Conservation (phyloP, 2,329 filamentous ascomycete genomes). For the Chaetomium strumarium region DNA sequence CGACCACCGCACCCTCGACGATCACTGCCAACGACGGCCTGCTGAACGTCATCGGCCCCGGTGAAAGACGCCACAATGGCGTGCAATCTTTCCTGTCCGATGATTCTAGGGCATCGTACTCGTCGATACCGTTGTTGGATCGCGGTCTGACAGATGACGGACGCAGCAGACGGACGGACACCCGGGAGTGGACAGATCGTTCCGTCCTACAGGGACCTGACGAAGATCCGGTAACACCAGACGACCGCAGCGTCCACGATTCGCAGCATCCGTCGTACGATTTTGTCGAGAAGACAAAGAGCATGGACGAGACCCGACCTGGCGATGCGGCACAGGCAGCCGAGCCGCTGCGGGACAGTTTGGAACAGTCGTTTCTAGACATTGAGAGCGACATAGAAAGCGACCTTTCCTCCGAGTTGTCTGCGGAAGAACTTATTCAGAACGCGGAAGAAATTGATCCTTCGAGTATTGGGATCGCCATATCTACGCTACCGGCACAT, state of each 20-base stretch:
- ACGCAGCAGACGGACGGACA: slow-evolving; percentile 33
- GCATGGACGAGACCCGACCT: slow-evolving; percentile 40
- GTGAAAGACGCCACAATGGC: slow-evolving; percentile 28
- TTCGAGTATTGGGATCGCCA: slow-evolving; percentile 29
- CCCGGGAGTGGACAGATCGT: slow-evolving; percentile 47
- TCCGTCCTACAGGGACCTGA: slow-evolving; percentile 50
- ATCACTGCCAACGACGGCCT: slow-evolving; percentile 17
- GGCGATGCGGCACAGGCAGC: slow-evolving; percentile 30
- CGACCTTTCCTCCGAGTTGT: slow-evolving; percentile 59
- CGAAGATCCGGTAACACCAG: slow-evolving; percentile 25
- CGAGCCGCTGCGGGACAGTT: slow-evolving; percentile 23
- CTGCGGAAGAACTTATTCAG: slow-evolving; percentile 41
- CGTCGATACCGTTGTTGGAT: slow-evolving; percentile 70
- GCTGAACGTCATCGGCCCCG: slow-evolving; percentile 13
- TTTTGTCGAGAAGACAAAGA: slow-evolving; percentile 48
- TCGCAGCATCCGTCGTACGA: slow-evolving; percentile 46
- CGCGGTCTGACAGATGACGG: slow-evolving; percentile 53
- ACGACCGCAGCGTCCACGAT: slow-evolving; percentile 17
- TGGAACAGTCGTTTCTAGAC: slow-evolving; percentile 41
- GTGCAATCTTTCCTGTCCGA: slow-evolving; percentile 48
- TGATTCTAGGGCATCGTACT: slow-evolving; percentile 67
- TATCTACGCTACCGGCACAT: slow-evolving; percentile 33
- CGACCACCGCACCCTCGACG: slow-evolving; percentile 23
- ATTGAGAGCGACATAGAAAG: slow-evolving; percentile 45
- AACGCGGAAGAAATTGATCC: slow-evolving; percentile 23